Evolutionary conservation across 2,329 filamentous ascomycete genomes (phyloP).

Genomic region (Magnaporthiopsis incrustans): DNA sequence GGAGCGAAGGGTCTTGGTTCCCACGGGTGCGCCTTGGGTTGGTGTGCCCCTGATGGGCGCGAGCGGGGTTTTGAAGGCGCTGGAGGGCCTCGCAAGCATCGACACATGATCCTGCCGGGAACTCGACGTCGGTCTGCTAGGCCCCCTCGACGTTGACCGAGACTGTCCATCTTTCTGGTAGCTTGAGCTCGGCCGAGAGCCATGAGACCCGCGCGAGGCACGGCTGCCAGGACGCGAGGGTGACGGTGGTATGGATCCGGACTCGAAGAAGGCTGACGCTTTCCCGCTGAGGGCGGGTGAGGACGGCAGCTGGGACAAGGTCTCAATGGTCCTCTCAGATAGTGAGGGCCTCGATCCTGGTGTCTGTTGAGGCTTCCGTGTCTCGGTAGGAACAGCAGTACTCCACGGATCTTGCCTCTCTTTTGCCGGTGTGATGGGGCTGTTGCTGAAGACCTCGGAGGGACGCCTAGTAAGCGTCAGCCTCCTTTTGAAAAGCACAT

Average conservation of each 20-base stretch:
- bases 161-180: constrained; percentile 54
- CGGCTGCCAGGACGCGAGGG: constrained; percentile 35
- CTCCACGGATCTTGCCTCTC: background rate
- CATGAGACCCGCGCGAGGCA: constrained; percentile 11
- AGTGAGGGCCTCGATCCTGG: constrained; percentile 48
- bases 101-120: constrained; percentile 36
- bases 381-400: background rate
- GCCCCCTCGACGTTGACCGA: constrained; percentile 39
- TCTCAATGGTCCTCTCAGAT: constrained; percentile 80
- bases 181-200: constrained; percentile 47
- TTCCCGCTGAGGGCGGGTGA: constrained; percentile 64
- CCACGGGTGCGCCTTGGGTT: constrained; percentile 22
- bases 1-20: constrained; percentile 26
- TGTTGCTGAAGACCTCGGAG: constrained; percentile 1
- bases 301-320: constrained; percentile 66
- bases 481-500: constrained; percentile 5
- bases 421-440: constrained; percentile 1
- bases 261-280: constrained; percentile 65
- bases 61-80: constrained; percentile 34
- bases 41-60: constrained; percentile 38
- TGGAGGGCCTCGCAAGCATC: constrained; percentile 34
- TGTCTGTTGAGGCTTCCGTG: background rate
- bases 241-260: constrained; percentile 51
- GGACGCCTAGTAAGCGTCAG: constrained; percentile 7
- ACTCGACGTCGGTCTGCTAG: constrained; percentile 48